A percentile compares a stretch with the other conserved stretches of the same genome.
phyloP scores from a whole-genome alignment of 176 grass and related monocot species.

The Typha latifolia region DNA sequence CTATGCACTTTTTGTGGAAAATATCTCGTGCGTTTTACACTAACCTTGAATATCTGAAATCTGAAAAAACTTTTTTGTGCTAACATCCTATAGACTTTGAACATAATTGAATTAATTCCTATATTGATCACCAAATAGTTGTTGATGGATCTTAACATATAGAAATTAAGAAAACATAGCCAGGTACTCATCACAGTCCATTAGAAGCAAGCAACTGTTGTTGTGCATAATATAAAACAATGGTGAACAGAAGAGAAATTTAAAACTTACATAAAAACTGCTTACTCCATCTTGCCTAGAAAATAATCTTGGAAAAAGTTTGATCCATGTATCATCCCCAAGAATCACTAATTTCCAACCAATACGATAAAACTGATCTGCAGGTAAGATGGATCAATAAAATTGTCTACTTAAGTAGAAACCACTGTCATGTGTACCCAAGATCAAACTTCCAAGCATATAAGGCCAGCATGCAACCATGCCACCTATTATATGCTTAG shows the following conservation, averaged over 20 bases:
- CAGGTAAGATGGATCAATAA: constrained; percentile 9
- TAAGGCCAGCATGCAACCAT: neutral
- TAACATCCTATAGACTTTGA: neutral
- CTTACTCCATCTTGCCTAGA: constrained; percentile 84
- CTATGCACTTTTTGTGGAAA: neutral
- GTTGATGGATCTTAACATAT: too few species aligned
- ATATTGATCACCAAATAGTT: neutral
- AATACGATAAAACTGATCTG: constrained; percentile 77
- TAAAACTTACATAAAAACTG: constrained; percentile 85
- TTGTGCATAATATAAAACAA: neutral
- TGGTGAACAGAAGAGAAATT: neutral
- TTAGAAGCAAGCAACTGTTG: neutral
- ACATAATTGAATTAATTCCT: neutral
- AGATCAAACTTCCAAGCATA: neutral
- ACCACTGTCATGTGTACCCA: neutral
- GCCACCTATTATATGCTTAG: neutral
- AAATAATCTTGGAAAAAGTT: constrained; percentile 89
- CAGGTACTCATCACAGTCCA: too few species aligned
- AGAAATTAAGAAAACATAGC: too few species aligned
- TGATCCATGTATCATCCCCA: constrained; percentile 98
- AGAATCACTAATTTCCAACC: constrained; percentile 85
- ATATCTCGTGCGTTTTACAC: neutral
- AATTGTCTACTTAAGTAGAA: neutral
- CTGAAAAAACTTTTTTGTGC: neutral
- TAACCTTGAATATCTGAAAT: neutral